phyloP scores from a whole-genome alignment of 495 filamentous ascomycete genomes.

The Cladorrhinum samala region DNA sequence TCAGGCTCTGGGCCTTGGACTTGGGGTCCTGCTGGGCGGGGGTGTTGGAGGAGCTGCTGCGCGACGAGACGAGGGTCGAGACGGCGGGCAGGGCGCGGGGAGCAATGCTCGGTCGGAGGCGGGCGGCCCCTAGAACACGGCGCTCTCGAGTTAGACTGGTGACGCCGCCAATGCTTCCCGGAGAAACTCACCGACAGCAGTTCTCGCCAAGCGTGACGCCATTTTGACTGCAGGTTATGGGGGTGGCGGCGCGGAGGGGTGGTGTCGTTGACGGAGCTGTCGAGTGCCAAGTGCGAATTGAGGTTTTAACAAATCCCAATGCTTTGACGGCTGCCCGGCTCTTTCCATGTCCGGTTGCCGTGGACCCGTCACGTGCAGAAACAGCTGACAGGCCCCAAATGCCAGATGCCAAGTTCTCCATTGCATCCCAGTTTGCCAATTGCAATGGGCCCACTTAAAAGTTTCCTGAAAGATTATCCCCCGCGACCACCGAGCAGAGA shows the following conservation, averaged over 20 bases:
- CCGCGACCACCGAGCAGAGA: not conserved
- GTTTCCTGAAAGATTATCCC: not conserved
- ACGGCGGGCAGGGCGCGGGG: constrained; percentile 67
- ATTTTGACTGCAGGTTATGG: constrained; percentile 62
- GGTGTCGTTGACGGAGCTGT: constrained; percentile 31
- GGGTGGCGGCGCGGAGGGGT: constrained; percentile 18
- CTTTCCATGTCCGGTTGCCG: constrained; percentile 27
- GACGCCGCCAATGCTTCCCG: not conserved
- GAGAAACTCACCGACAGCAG: constrained; percentile 82
- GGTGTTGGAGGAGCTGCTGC: constrained; percentile 62
- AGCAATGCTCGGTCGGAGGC: constrained; percentile 68
- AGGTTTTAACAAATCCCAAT: constrained; percentile 44
- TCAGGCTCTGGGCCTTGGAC: constrained; percentile 89
- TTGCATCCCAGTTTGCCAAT: too few relatives aligned
- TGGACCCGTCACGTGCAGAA: constrained; percentile 25
- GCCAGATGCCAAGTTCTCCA: not conserved
- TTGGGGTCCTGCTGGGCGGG: constrained; percentile 72
- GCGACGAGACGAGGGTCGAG: constrained; percentile 55
- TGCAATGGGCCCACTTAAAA: not conserved
- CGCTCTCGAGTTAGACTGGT: constrained; percentile 8
- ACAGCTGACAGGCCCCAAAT: constrained; percentile 7
- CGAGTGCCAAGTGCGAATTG: constrained; percentile 33
- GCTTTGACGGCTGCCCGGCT: not conserved
- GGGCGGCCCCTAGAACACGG: constrained; percentile 65
- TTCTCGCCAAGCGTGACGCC: constrained; percentile 91